phyloP scores from a whole-genome alignment of 305 asterid species.

The Rubia peregrina region DNA sequence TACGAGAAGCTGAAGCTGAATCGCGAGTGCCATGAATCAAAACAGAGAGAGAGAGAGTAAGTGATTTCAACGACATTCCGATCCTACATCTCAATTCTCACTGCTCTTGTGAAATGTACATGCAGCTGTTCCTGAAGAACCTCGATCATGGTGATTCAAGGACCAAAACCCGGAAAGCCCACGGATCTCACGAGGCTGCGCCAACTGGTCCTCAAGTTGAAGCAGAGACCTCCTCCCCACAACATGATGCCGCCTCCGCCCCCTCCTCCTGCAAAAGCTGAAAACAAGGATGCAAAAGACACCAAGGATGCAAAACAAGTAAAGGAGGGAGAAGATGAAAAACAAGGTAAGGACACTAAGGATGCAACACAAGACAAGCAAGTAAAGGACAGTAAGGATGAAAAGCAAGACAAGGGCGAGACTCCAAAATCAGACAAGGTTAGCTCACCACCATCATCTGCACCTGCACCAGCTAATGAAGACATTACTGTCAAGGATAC shows the following conservation, averaged over 20 bases:
- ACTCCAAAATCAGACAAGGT: constrained; percentile 18
- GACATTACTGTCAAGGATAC: constrained; percentile 24
- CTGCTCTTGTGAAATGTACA: not conserved
- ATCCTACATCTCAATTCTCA: not conserved
- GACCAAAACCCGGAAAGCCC: constrained; percentile 95
- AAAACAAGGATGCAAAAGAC: constrained; percentile 19
- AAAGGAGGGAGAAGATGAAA: constrained; percentile 18
- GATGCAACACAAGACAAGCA: not conserved
- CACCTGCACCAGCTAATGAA: constrained; percentile 10
- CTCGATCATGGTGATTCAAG: constrained; percentile 69
- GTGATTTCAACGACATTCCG: too few species aligned
- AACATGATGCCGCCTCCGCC: constrained; percentile 51
- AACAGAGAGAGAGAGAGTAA: constrained; percentile 83
- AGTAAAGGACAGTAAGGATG: not conserved
- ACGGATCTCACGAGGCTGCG: constrained; percentile 84
- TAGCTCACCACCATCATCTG: constrained; percentile 3
- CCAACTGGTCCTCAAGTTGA: constrained; percentile 61
- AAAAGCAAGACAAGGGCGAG: constrained; percentile 12
- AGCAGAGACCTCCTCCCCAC: constrained; percentile 72
- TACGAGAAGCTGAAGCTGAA: constrained; percentile 56
- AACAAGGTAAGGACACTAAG: constrained; percentile 13
- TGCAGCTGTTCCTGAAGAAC: constrained; percentile 50
- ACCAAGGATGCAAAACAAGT: constrained; percentile 2
- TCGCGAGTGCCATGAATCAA: constrained; percentile 51
- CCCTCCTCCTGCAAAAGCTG: constrained; percentile 5